phyloP scores from a whole-genome alignment of 108 stramenopile genomes.

The Nitzschia palea region DNA sequence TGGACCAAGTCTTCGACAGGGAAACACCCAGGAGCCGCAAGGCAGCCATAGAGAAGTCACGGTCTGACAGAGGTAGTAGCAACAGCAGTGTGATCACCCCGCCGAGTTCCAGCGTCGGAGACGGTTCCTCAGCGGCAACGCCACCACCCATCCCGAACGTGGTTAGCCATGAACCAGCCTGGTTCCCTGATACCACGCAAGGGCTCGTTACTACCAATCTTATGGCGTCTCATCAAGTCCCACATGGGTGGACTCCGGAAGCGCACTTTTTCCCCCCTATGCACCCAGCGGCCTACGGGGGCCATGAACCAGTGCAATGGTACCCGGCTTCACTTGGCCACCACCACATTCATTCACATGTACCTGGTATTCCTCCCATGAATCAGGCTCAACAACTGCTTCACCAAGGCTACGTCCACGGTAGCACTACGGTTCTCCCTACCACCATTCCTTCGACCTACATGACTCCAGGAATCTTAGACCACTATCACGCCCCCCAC shows the following conservation, averaged over 20 bases:
- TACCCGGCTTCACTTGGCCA: neutral
- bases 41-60: constrained; percentile 20
- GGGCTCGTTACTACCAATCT: no score
- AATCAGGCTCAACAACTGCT: neutral
- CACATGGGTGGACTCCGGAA: neutral
- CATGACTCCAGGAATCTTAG: neutral
- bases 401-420: neutral
- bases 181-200: neutral
- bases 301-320: neutral
- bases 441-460: neutral
- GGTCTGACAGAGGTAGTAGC: constrained; percentile 8
- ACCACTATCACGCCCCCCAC: neutral
- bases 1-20: constrained; percentile 15
- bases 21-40: constrained; percentile 31
- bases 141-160: constrained; percentile 19
- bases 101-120: neutral
- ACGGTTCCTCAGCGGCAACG: neutral
- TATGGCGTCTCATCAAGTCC: no score
- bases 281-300: neutral
- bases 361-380: neutral
- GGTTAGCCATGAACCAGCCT: constrained; percentile 19
- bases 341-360: neutral
- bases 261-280: neutral
- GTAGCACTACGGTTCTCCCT: neutral
- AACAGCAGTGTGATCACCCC: neutral